Base-by-base conservation (phyloP, 2,329 filamentous ascomycete species). In the Torrubiellomyces zombiae region DNA sequence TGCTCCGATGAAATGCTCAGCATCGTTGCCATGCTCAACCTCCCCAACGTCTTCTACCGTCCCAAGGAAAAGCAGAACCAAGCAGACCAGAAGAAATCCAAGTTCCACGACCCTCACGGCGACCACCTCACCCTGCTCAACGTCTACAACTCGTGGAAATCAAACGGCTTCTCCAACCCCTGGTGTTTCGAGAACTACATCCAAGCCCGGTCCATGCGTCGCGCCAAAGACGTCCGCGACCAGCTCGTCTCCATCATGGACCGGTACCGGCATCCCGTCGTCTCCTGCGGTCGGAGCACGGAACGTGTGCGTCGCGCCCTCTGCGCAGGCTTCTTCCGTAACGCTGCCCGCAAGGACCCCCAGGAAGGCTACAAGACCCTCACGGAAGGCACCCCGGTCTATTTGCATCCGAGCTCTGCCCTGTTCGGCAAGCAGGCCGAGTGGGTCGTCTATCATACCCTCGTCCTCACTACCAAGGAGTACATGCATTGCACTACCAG, bases 161-260 rank as follows among this genome's bases (percentile, higher is more conserved):
- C 75, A 21, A 77, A 72, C 33, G 75, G 75, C 6, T 92, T 70
- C 53, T 78, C 73, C 24, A 80, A 73, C 29, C 74, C 85, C 0
- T 98, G 89, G 89, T 95, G 89, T 46, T 86, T 82, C 38, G 91
- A 98, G 44, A 94, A 98, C 51, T 98, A 92, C 48, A 89, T 98
- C 46, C 85, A 95, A 46, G 83, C 82, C 4, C 71, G 85, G 2
- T 75, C 74, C 17, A 93, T 98, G 68, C 69, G 73, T 30, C 75
- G 86, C 8, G 85, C 82, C 7, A 80, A 86, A 47, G 89, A 98
- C 46, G 83, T 98, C 1, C 72, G 89, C 11, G 76, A 91, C 32
- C 89, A 98, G 50, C 65, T 98, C 3, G 69, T 86, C 26, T 80
- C 79, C 38, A 95, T 98, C 48, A 91, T 98, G 76, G 71, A 89